These are phyloP conservation scores for Acrocalymma vagum DNA, from an alignment of 2,329 filamentous ascomycete genomes.

Conservation along the genomic window DNA sequence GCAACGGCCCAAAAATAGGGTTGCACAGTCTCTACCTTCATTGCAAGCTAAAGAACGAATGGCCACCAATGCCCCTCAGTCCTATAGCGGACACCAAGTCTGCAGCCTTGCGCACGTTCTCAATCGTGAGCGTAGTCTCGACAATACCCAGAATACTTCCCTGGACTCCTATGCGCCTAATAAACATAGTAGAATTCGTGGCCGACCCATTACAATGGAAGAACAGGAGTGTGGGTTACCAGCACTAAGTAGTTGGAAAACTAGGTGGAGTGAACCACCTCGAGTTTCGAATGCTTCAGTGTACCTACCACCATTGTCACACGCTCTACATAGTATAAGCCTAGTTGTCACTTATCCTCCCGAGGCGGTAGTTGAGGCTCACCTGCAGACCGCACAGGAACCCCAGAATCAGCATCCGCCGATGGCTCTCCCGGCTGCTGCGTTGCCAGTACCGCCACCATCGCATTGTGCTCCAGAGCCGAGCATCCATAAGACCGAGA, in stretches of 20 bases:
- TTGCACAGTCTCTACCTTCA: constrained; percentile 64
- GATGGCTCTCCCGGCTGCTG: constrained; percentile 22
- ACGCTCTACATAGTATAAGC: constrained; percentile 35
- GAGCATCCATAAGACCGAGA: constrained; percentile 67
- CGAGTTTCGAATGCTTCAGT: constrained; percentile 23
- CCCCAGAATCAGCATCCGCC: constrained; percentile 28
- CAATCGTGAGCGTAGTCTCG: constrained; percentile 23
- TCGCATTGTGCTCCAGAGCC: constrained; percentile 28
- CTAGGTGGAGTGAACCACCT: constrained; percentile 20
- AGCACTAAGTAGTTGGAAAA: constrained; percentile 21
- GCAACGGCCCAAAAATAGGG: constrained; percentile 78
- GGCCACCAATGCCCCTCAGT: constrained; percentile 19
- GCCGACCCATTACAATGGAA: constrained; percentile 54
- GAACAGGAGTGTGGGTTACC: constrained; percentile 41
- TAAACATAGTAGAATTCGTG: constrained; percentile 50
- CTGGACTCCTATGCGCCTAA: constrained; percentile 23
- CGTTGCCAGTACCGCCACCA: constrained; percentile 26
- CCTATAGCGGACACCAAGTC: constrained; percentile 2
- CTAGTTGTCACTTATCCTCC: constrained; percentile 26
- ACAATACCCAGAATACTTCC: constrained; percentile 10
- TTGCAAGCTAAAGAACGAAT: constrained; percentile 79
- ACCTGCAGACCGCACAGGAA: constrained; percentile 8
- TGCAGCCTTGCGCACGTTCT: constrained; percentile 16
- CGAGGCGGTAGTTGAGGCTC: constrained; percentile 17
- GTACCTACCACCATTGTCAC: constrained; percentile 12